Percentiles rank a stretch among this genome's conserved stretches.
phyloP scores from a whole-genome alignment of 2,329 filamentous ascomycete species.

The Sporothrix protearum region DNA sequence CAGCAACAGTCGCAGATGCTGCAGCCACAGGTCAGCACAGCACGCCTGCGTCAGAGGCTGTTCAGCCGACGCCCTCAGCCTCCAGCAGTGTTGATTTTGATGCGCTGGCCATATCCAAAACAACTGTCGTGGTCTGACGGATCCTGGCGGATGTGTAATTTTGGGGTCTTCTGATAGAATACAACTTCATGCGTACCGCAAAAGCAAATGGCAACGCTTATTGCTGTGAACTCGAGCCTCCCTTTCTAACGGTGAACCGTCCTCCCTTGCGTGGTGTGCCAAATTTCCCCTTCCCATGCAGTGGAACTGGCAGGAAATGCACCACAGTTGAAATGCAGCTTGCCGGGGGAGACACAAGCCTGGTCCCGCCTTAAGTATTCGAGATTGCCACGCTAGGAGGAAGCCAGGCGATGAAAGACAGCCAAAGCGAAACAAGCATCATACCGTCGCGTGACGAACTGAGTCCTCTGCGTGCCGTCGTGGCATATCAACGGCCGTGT shows the following conservation, averaged over 20 bases:
- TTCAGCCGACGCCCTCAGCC: slow-evolving; percentile 10
- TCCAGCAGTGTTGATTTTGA: slow-evolving; percentile 6
- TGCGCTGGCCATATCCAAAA: slow-evolving; percentile 4
- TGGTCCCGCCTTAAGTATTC: neutral
- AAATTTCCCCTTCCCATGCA: slow-evolving; percentile 9
- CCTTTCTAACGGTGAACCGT: neutral
- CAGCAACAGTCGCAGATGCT: neutral
- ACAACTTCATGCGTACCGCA: neutral
- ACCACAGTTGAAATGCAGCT: neutral
- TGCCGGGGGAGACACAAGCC: neutral
- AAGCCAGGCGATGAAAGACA: neutral
- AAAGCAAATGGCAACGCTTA: neutral
- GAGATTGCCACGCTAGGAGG: neutral
- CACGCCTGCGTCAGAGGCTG: neutral
- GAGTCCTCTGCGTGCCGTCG: slow-evolving; percentile 12
- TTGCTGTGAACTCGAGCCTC: neutral
- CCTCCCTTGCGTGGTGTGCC: slow-evolving; percentile 1
- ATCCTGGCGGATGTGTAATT: neutral
- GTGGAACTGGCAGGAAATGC: neutral
- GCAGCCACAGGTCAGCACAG: neutral
- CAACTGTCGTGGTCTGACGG: neutral
- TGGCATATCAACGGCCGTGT: slow-evolving; percentile 9
- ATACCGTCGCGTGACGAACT: slow-evolving; percentile 15
- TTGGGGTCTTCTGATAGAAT: neutral
- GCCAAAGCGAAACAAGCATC: neutral